phyloP scores from a whole-genome alignment of 2,329 filamentous ascomycete species.

The Neospermospora avenae region DNA sequence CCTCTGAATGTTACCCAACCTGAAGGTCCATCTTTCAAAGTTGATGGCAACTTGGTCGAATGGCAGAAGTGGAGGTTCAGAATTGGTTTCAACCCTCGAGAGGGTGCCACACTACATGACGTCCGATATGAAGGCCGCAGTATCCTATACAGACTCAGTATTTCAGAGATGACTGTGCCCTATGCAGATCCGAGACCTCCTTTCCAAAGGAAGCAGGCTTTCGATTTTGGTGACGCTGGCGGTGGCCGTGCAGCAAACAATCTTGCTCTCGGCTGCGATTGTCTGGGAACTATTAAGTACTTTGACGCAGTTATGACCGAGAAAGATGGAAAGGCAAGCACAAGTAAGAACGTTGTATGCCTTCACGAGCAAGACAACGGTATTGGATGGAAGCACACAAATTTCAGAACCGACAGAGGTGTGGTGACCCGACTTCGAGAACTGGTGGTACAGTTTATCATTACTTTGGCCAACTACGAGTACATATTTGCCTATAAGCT shows the following conservation, averaged over 20 bases:
- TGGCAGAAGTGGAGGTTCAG: conserved; percentile 63
- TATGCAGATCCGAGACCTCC: conserved; percentile 61
- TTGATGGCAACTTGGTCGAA: conserved; percentile 40
- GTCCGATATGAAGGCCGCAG: conserved; percentile 57
- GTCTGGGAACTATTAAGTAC: conserved; percentile 65
- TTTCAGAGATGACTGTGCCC: conserved; percentile 62
- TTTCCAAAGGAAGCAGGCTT: conserved; percentile 64
- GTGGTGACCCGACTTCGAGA: conserved; percentile 59
- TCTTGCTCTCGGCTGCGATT: conserved; percentile 64
- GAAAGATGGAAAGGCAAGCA: conserved; percentile 50
- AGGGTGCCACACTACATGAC: conserved; percentile 61
- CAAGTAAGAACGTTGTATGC: conserved; percentile 59
- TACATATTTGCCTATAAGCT: conserved; percentile 64
- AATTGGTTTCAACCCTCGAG: conserved; percentile 57
- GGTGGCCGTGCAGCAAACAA: conserved; percentile 65
- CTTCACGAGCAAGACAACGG: conserved; percentile 67
- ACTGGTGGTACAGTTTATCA: conserved; percentile 64
- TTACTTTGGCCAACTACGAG: conserved; percentile 68
- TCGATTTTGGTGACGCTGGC: conserved; percentile 66
- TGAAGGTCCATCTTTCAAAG: conserved; percentile 57
- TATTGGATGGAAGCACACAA: conserved; percentile 68
- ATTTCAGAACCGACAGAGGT: conserved; percentile 59
- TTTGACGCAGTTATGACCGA: conserved; percentile 54
- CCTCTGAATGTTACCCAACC: conserved; percentile 60
- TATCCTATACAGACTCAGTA: conserved; percentile 54